These are phyloP conservation scores for Fusarium circinatum DNA, from an alignment of 2,329 filamentous ascomycete genomes.

Conservation along the genomic window DNA sequence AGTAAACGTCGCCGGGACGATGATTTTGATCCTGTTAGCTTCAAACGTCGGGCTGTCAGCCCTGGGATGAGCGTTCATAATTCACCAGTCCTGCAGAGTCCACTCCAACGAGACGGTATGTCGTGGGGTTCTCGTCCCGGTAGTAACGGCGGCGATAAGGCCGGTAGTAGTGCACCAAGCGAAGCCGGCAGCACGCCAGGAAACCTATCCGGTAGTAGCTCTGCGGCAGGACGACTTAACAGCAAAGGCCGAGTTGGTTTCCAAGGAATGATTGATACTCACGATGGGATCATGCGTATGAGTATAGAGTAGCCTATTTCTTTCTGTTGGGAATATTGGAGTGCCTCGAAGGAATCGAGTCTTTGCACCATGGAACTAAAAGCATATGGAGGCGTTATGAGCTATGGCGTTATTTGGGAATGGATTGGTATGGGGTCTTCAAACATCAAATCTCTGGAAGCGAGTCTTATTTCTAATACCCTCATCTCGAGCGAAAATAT, in stretches of 20 bases:
- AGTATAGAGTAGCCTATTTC: constrained; percentile 78
- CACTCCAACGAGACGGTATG: constrained; percentile 75
- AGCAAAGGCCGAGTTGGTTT: constrained; percentile 76
- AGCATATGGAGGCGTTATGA: constrained; percentile 38
- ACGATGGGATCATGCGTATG: constrained; percentile 95
- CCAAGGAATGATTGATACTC: constrained; percentile 96
- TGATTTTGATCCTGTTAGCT: constrained; percentile 86
- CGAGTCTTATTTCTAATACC: constrained; percentile 33
- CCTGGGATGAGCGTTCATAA: constrained; percentile 92
- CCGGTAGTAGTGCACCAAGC: constrained; percentile 63
- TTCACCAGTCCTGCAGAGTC: constrained; percentile 87
- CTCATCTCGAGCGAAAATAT: constrained; percentile 14
- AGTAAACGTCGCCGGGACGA: constrained; percentile 89
- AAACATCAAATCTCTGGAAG: constrained; percentile 12
- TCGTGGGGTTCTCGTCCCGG: constrained; percentile 79
- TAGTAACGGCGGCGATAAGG: constrained; percentile 66
- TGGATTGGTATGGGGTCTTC: constrained; percentile 11
- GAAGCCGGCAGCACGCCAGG: constrained; percentile 56
- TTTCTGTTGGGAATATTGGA: not conserved
- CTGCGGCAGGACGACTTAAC: constrained; percentile 58
- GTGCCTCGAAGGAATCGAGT: not conserved
- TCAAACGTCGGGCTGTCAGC: constrained; percentile 92
- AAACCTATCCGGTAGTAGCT: constrained; percentile 41
- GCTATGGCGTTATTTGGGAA: constrained; percentile 20
- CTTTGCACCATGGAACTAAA: not conserved